A percentile compares a stretch with the other conserved stretches of the same genome.
Evolutionary conservation across 116 monocot species (phyloP).

Genomic region (Papilionanthe hybrid): DNA sequence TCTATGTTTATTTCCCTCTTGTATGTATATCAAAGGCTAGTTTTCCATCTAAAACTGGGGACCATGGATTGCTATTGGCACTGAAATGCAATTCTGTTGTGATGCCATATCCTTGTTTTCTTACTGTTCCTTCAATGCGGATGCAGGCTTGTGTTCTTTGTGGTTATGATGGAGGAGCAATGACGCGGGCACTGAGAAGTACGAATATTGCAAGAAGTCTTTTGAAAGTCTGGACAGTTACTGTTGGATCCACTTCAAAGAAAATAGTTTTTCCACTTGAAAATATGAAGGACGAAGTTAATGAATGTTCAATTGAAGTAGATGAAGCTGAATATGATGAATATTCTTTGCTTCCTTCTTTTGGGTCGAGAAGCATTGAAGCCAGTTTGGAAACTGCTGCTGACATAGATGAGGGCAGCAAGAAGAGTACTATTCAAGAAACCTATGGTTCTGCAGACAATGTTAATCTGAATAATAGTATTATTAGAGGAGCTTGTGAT

Average conservation of each 20-base stretch:
- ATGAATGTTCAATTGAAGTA: background rate
- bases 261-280: background rate
- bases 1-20: too few relatives aligned
- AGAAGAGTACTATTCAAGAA: background rate
- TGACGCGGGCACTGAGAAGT: constrained; percentile 74
- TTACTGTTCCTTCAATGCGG: background rate
- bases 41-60: background rate
- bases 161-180: constrained; percentile 93
- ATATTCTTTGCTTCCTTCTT: constrained; percentile 13
- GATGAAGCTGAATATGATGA: constrained; percentile 17
- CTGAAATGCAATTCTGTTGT: background rate
- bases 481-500: constrained; percentile 48
- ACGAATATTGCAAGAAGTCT: constrained; percentile 58
- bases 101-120: background rate
- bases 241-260: constrained; percentile 7
- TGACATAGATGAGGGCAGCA: background rate
- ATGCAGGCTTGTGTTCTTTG: constrained; percentile 83
- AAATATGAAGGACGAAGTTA: constrained; percentile 4
- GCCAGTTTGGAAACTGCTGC: background rate
- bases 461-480: constrained; percentile 25
- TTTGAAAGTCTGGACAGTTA: constrained; percentile 49
- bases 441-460: background rate
- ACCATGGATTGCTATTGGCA: background rate
- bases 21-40: background rate
- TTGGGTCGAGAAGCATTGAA: constrained; percentile 5